Evolutionary conservation across 2,329 filamentous ascomycete genomes (phyloP).

Genomic region (Celoporthe dispersa): DNA sequence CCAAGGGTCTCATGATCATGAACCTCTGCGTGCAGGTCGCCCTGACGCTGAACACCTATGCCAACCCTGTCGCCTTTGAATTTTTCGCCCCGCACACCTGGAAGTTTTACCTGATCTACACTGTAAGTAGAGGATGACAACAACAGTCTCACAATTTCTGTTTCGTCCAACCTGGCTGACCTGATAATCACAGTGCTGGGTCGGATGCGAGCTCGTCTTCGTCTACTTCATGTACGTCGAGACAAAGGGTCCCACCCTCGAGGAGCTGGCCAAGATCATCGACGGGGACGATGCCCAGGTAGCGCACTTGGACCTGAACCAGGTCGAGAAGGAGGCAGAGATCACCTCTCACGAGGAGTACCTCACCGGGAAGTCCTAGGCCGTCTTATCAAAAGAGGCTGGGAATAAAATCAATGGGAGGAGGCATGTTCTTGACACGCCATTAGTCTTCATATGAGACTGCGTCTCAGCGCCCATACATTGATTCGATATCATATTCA

Average conservation of each 20-base stretch:
- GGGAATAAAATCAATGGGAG: neutral
- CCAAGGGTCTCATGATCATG: constrained; percentile 61
- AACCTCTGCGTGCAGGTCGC: constrained; percentile 60
- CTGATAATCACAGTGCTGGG: constrained; percentile 47
- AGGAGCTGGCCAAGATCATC: constrained; percentile 70
- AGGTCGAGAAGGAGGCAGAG: constrained; percentile 49
- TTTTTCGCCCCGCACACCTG: constrained; percentile 50
- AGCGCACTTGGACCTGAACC: constrained; percentile 49
- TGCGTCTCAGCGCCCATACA: neutral
- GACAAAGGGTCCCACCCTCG: constrained; percentile 66
- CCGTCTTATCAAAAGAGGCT: neutral
- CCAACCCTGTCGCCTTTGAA: constrained; percentile 59
- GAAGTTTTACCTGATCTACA: constrained; percentile 63
- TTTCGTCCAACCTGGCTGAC: neutral
- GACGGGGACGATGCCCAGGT: constrained; percentile 62
- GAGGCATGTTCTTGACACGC: neutral
- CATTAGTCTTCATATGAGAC: neutral
- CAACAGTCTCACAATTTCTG: neutral
- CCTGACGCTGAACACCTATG: constrained; percentile 57
- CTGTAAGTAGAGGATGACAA: constrained; percentile 41
- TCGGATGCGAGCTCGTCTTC: constrained; percentile 58
- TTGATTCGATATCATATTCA: neutral
- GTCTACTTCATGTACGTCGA: constrained; percentile 63
- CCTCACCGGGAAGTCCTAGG: constrained; percentile 21
- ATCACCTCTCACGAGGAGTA: constrained; percentile 30